phyloP scores from a whole-genome alignment of 495 filamentous ascomycete genomes.

The Apodospora peruviana region DNA sequence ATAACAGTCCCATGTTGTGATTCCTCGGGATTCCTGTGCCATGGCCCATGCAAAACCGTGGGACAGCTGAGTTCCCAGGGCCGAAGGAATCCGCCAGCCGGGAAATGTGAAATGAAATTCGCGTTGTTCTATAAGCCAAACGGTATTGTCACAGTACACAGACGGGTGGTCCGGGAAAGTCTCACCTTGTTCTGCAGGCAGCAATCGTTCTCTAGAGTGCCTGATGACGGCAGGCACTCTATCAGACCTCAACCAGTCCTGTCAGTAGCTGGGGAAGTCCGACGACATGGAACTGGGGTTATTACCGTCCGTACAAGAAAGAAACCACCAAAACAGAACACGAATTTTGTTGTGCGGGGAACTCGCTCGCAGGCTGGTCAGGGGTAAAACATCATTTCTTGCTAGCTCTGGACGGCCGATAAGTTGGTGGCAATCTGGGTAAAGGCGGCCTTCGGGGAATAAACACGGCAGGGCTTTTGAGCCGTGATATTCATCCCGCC shows the following conservation, averaged over 20 bases:
- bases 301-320: neutral
- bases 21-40: neutral
- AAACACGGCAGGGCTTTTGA: conserved; percentile 11
- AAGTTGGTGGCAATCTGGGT: too few species aligned
- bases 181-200: neutral
- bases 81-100: conserved; percentile 9
- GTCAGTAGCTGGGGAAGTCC: conserved; percentile 23
- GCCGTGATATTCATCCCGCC: conserved; percentile 5
- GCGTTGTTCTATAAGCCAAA: conserved; percentile 2
- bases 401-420: too few species aligned
- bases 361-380: too few species aligned
- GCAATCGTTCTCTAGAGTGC: neutral
- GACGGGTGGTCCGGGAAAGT: neutral
- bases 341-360: neutral
- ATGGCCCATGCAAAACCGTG: too few species aligned
- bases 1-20: neutral
- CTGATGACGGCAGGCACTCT: conserved; percentile 2
- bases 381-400: too few species aligned
- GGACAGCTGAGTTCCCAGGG: neutral
- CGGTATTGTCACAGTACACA: neutral
- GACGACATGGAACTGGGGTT: neutral
- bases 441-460: conserved; percentile 20
- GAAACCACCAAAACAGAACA: conserved; percentile 3
- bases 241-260: neutral
- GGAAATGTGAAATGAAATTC: conserved; percentile 7